Evolutionary conservation across 202 grass and related monocot genomes (phyloP), one percentile per base, ranked within the genome.

Genomic region (Eragrostis tef): DNA sequence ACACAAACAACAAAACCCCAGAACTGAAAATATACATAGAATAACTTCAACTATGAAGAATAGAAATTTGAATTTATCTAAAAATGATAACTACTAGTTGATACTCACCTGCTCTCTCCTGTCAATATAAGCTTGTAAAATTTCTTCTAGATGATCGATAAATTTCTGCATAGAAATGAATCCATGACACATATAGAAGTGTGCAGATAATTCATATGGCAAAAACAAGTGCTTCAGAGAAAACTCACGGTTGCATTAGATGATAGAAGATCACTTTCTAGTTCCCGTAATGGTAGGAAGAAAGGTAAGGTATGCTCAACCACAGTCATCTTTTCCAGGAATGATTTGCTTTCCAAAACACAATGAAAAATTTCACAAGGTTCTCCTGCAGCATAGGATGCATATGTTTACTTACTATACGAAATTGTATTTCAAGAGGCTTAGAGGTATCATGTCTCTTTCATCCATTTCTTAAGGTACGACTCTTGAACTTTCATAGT

Each of bases 251-350:
- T 94, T 77, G 94, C 90, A 86, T 94, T 98, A 56, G 94, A 94
- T 64, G 92, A 98, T 44, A 98, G 84, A 46, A 93, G 89, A 45
- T 94, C 93, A 87, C 82, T 88, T 91, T 94, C 94, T 58, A 84
- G 87, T 92, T 98, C 94, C 56, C 93, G 90, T 72, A 93, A 87
- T 67, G 94, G 94, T 59, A 98, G 85, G 77, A 98, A 98, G 88
- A 98, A 98, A 65, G 94, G 94, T 56, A 94, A 73, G 53, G 94
- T 98, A 51, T 98, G 94, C 71, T 98, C 92, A 46, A 67, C 79
- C 72, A 98, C 84, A 75, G 87, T 91, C 92, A 98, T 94, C 83
- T 98, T 98, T 89, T 98, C 92, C 70, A 98, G 92, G 84, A 98
- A 98, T 61, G 94, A 98, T 81, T 98, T 98, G 77, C 94, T 98